phyloP scores from a whole-genome alignment of 176 grass and related monocot genomes.

The Aegilops tauschii region DNA sequence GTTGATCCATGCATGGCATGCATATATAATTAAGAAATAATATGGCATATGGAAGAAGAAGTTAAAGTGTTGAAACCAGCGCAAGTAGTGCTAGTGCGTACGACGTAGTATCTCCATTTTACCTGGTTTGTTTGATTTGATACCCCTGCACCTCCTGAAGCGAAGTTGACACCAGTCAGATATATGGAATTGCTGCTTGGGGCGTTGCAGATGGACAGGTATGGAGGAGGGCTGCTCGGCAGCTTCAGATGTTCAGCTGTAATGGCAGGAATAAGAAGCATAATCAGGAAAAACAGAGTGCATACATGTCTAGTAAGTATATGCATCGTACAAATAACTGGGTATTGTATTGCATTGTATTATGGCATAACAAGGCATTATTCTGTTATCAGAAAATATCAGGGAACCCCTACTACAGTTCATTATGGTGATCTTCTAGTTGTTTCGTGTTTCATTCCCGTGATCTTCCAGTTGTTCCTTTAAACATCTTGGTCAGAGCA shows the following conservation, averaged over 20 bases:
- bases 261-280: not conserved
- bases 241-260: constrained; percentile 52
- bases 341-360: too few relatives aligned
- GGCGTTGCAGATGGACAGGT: constrained; percentile 36
- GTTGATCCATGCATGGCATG: not conserved
- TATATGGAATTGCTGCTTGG: constrained; percentile 31
- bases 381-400: not conserved
- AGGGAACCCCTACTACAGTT: not conserved
- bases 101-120: not conserved
- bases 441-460: not conserved
- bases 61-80: not conserved
- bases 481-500: not conserved
- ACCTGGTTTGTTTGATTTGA: constrained; percentile 53
- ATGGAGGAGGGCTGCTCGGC: constrained; percentile 35
- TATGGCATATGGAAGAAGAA: not conserved
- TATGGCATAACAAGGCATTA: too few relatives aligned
- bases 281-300: not conserved
- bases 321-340: not conserved
- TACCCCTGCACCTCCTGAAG: constrained; percentile 66
- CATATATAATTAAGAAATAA: not conserved
- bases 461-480: not conserved
- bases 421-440: not conserved
- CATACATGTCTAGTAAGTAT: not conserved
- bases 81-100: not conserved
- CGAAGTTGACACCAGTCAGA: constrained; percentile 59